Conservation (phyloP, 2,329 filamentous ascomycete species). For the Fusarium sp. region DNA sequence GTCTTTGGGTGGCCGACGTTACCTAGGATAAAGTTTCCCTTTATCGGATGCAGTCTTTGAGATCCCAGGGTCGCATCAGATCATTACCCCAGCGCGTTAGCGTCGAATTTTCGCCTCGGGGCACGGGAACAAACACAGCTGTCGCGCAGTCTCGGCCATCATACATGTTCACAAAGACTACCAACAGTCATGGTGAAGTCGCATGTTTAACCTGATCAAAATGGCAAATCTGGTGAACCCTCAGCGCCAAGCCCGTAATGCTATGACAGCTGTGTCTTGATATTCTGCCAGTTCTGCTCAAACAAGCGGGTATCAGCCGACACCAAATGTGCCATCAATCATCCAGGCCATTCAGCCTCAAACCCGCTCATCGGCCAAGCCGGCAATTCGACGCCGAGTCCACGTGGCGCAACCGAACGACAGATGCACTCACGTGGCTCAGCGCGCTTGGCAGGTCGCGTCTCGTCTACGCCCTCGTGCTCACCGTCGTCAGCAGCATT, state of each 20-base stretch:
- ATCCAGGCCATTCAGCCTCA: not conserved
- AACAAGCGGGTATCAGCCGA: rapidly evolving
- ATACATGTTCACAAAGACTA: not conserved
- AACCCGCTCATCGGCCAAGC: not conserved
- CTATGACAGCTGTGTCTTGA: not conserved
- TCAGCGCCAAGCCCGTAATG: not conserved
- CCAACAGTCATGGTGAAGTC: not conserved
- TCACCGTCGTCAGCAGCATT: not conserved
- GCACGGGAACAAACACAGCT: not conserved
- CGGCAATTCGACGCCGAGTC: not conserved
- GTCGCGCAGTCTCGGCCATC: not conserved
- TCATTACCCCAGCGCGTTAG: not conserved
- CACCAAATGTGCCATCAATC: not conserved
- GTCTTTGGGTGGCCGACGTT: too few species aligned
- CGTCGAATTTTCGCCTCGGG: not conserved
- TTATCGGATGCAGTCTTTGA: not conserved
- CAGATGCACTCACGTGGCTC: not conserved
- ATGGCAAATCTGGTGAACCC: too few species aligned
- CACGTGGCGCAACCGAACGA: not conserved
- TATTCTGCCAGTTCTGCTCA: not conserved
- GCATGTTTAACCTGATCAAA: rapidly evolving
- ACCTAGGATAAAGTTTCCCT: not conserved
- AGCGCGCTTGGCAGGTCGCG: not conserved
- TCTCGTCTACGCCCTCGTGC: rapidly evolving
- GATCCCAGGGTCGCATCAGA: not conserved